phyloP scores from a whole-genome alignment of 2,329 filamentous ascomycete species.

The Tolypocladium album region DNA sequence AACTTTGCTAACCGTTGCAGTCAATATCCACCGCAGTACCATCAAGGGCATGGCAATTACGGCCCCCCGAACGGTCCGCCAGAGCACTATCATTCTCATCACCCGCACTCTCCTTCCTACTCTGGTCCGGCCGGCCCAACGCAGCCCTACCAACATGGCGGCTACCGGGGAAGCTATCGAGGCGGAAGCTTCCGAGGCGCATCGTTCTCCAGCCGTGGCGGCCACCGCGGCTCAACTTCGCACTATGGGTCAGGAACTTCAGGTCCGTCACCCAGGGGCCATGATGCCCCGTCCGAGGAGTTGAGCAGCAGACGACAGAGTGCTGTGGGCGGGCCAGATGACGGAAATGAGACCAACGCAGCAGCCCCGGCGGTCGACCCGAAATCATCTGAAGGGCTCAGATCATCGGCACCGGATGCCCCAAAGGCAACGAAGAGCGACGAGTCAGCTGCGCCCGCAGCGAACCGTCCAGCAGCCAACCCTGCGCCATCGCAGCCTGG shows the following conservation, averaged over 20 bases:
- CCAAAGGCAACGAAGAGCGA: not conserved
- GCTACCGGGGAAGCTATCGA: constrained; percentile 34
- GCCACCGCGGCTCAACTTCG: constrained; percentile 48
- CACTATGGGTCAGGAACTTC: constrained; percentile 52
- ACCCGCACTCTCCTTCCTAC: constrained; percentile 39
- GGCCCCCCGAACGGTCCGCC: constrained; percentile 41
- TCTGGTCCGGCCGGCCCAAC: constrained; percentile 46
- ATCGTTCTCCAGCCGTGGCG: constrained; percentile 40
- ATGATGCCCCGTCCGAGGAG: constrained; percentile 6
- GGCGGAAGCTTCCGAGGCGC: constrained; percentile 50
- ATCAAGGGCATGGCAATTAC: constrained; percentile 37
- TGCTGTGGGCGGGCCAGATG: constrained; percentile 4
- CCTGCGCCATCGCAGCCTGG: constrained; percentile 36
- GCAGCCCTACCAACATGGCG: constrained; percentile 38
- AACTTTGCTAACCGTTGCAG: constrained; percentile 21
- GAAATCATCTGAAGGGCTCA: not conserved
- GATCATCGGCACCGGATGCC: not conserved
- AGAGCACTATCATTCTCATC: constrained; percentile 40
- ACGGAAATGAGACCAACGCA: constrained; percentile 6
- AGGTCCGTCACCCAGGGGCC: constrained; percentile 9
- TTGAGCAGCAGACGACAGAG: constrained; percentile 9
- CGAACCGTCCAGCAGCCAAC: constrained; percentile 19
- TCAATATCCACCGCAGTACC: constrained; percentile 52
- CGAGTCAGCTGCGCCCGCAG: not conserved
- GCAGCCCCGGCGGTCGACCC: constrained; percentile 7